These are phyloP conservation scores for Spathaspora gorwiae DNA, from an alignment of 805 yeast species.

Conservation along the genomic window DNA sequence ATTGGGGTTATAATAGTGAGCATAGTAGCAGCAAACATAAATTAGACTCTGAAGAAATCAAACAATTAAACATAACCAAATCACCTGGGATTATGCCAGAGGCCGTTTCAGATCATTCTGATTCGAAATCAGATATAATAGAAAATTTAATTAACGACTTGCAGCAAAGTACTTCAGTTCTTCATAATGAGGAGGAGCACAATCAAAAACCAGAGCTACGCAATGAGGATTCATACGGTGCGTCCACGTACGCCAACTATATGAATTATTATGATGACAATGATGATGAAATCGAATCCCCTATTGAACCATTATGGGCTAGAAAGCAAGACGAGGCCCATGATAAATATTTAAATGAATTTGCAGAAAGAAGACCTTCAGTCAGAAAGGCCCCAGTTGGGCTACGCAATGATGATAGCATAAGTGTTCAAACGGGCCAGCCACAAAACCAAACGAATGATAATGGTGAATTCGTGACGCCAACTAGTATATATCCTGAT, in stretches of 20 bases:
- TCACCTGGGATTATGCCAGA: not conserved
- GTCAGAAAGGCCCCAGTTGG: slow-evolving; percentile 32
- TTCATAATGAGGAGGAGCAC: slow-evolving; percentile 1
- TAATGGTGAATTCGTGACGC: not conserved
- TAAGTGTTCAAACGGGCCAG: not conserved
- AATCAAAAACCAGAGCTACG: slow-evolving; percentile 3
- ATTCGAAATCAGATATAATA: slow-evolving; percentile 20
- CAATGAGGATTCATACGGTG: slow-evolving; percentile 10
- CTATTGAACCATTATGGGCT: slow-evolving; percentile 18
- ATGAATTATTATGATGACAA: slow-evolving; percentile 9
- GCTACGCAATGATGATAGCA: not conserved
- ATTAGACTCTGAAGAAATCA: slow-evolving; percentile 1
- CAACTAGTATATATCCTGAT: not conserved
- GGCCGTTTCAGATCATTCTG: not conserved
- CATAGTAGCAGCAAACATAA: slow-evolving; percentile 3
- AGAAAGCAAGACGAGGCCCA: slow-evolving; percentile 15
- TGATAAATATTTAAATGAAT: slow-evolving; percentile 17
- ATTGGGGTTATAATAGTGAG: slow-evolving; percentile 6
- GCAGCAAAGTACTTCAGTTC: slow-evolving; percentile 16
- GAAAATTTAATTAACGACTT: slow-evolving; percentile 37
- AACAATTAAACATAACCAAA: not conserved
- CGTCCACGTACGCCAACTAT: slow-evolving; percentile 6
- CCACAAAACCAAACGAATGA: not conserved
- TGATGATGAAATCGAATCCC: slow-evolving; percentile 13
- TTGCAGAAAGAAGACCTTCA: slow-evolving; percentile 27